Evolutionary conservation across 345 rosid genomes (phyloP).

Genomic region (Adansonia digitata): DNA sequence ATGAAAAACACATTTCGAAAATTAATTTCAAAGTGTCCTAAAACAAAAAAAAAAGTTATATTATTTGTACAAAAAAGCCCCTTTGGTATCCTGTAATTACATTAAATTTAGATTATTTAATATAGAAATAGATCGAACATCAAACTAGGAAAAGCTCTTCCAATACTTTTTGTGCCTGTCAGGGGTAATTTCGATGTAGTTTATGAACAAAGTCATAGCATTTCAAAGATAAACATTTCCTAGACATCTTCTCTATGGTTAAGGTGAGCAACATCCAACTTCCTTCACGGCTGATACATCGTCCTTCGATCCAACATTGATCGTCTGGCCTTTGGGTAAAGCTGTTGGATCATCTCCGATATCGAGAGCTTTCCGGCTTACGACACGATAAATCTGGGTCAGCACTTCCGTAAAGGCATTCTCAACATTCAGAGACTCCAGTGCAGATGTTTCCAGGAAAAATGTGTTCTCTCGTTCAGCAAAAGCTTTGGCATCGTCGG

Average conservation of each 20-base stretch:
- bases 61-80: no score
- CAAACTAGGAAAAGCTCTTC: no score
- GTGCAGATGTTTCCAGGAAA: conserved; percentile 86
- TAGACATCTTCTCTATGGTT: conserved; percentile 4
- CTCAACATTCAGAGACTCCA: no score
- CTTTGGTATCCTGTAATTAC: no score
- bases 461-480: conserved; percentile 65
- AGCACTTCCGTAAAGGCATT: conserved; percentile 83
- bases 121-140: no score
- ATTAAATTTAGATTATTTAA: no score
- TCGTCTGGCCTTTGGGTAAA: conserved; percentile 75
- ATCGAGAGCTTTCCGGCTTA: conserved; percentile 78
- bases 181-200: conserved; percentile 13
- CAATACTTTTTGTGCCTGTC: background rate
- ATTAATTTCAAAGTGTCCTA: no score
- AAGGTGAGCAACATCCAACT: no score
- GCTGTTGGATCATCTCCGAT: conserved; percentile 74
- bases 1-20: no score
- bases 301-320: conserved; percentile 52
- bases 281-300: no score
- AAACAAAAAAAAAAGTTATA: no score
- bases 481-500: conserved; percentile 56
- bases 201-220: conserved; percentile 14
- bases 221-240: background rate
- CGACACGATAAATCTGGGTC: conserved; percentile 66